Percentiles rank a stretch among this genome's conserved stretches.
phyloP scores from a whole-genome alignment of 2,329 filamentous ascomycete genomes.

The Penicillium sclerotiorum region DNA sequence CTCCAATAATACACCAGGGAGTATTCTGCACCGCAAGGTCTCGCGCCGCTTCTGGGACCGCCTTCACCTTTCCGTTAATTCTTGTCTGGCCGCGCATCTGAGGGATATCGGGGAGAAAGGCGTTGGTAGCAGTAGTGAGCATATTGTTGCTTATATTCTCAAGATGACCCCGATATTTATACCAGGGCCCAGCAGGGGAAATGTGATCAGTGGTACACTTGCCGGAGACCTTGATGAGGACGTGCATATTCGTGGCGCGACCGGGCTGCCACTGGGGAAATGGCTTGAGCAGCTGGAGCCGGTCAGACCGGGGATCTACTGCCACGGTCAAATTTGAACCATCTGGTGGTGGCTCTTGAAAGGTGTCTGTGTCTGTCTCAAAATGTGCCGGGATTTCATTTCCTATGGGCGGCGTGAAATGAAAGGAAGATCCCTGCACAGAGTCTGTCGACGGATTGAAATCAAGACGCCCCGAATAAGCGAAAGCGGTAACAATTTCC shows the following conservation, averaged over 20 bases:
- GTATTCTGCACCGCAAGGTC: conserved; percentile 93
- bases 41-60: conserved; percentile 90
- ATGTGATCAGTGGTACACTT: conserved; percentile 98
- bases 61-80: conserved; percentile 79
- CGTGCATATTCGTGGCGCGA: conserved; percentile 79
- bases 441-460: conserved; percentile 95
- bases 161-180: conserved; percentile 98
- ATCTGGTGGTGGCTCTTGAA: conserved; percentile 88
- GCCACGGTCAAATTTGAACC: conserved; percentile 72
- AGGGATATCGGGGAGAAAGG: conserved; percentile 94
- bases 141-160: conserved; percentile 98
- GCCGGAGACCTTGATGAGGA: conserved; percentile 93
- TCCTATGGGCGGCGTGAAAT: conserved; percentile 76
- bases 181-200: conserved; percentile 92
- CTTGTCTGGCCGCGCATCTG: conserved; percentile 92
- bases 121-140: conserved; percentile 93
- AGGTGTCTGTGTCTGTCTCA: conserved; percentile 89
- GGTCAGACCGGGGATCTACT: conserved; percentile 75
- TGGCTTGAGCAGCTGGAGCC: conserved; percentile 86
- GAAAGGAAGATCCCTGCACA: conserved; percentile 94
- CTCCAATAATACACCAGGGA: conserved; percentile 90
- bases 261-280: conserved; percentile 91
- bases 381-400: conserved; percentile 76
- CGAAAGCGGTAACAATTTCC: conserved; percentile 83
- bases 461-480: conserved; percentile 77